Percentiles rank a stretch among this genome's conserved stretches.
phyloP scores from a whole-genome alignment of 257 asterid species.

The Buddleja alternifolia region DNA sequence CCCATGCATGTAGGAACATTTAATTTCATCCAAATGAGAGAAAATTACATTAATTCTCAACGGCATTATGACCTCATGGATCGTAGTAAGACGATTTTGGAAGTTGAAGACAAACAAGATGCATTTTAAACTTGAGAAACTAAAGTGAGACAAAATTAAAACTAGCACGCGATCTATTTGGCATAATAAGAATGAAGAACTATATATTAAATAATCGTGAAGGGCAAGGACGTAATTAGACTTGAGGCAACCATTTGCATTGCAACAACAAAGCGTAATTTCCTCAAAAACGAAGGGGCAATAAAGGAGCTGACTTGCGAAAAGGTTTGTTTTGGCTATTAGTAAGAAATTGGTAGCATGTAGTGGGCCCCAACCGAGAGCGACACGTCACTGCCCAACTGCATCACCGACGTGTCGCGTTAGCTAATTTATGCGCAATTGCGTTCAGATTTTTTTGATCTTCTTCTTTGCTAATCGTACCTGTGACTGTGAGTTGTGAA shows the following conservation, averaged over 20 bases:
- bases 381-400: slow-evolving; percentile 37
- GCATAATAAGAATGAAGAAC: too few relatives aligned
- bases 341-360: slow-evolving; percentile 39
- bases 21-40: too few relatives aligned
- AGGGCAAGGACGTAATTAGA: slow-evolving; percentile 15
- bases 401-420: slow-evolving; percentile 35
- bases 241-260: not conserved
- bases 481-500: not conserved
- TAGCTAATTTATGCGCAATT: slow-evolving; percentile 2
- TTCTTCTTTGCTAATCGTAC: not conserved
- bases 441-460: not conserved
- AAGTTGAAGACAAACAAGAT: too few relatives aligned
- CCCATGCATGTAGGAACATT: too few relatives aligned
- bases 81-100: too few relatives aligned
- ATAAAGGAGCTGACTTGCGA: slow-evolving; percentile 26
- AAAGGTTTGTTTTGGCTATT: slow-evolving; percentile 57
- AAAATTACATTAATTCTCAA: too few relatives aligned
- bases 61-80: too few relatives aligned
- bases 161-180: too few relatives aligned
- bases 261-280: not conserved
- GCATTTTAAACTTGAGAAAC: too few relatives aligned
- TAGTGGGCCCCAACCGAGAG: slow-evolving; percentile 24
- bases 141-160: too few relatives aligned
- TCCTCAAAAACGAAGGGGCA: slow-evolving; percentile 21
- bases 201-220: too few relatives aligned